Conservation (phyloP, 2,329 filamentous ascomycete genomes). For the Beauveria bassiana region DNA sequence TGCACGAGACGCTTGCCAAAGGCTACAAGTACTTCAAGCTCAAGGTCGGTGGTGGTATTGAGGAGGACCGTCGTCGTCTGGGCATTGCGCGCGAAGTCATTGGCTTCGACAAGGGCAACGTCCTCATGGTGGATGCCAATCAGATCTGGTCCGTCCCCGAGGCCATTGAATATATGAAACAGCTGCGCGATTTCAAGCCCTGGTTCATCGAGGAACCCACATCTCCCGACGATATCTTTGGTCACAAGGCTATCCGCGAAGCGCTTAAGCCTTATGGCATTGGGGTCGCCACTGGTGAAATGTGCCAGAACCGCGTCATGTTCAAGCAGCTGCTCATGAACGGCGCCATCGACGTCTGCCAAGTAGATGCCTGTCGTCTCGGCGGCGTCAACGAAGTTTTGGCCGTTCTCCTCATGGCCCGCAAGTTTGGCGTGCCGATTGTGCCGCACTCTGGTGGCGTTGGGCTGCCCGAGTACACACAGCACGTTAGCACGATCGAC, state of each 20-base stretch:
- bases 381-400: slow-evolving; percentile 89
- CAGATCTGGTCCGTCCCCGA: slow-evolving; percentile 89
- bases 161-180: slow-evolving; percentile 78
- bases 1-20: slow-evolving; percentile 65
- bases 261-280: slow-evolving; percentile 68
- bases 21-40: slow-evolving; percentile 87
- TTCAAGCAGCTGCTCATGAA: slow-evolving; percentile 85
- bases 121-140: slow-evolving; percentile 90
- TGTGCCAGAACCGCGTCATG: slow-evolving; percentile 90
- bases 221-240: slow-evolving; percentile 80
- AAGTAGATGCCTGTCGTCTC: slow-evolving; percentile 84
- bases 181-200: slow-evolving; percentile 74
- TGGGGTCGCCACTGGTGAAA: slow-evolving; percentile 84
- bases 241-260: slow-evolving; percentile 77
- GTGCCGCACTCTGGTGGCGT: slow-evolving; percentile 88
- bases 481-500: slow-evolving; percentile 87
- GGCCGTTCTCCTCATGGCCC: slow-evolving; percentile 80
- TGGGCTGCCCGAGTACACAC: slow-evolving; percentile 86
- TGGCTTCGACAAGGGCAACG: slow-evolving; percentile 73
- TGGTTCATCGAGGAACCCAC: slow-evolving; percentile 97
- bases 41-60: slow-evolving; percentile 72
- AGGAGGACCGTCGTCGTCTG: slow-evolving; percentile 63
- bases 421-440: slow-evolving; percentile 70
- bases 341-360: slow-evolving; percentile 78
- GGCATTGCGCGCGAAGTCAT: slow-evolving; percentile 70